Conservation (phyloP, 352 stramenopile genomes). For the Pythium grandisporangium region DNA sequence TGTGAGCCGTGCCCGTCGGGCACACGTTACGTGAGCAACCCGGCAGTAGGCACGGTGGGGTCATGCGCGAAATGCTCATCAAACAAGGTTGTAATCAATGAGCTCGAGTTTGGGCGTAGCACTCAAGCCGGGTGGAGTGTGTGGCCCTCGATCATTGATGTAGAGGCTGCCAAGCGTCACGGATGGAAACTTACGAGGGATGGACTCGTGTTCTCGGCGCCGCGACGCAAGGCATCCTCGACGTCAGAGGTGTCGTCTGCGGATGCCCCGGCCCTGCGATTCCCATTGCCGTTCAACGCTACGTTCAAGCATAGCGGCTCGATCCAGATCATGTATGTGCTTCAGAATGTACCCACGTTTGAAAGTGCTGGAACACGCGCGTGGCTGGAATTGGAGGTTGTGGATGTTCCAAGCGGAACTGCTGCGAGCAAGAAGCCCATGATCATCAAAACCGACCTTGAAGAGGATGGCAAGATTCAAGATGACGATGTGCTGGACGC, state of each 20-base stretch:
- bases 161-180: conserved; percentile 15
- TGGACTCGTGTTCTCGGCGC: conserved; percentile 28
- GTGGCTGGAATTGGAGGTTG: conserved; percentile 65
- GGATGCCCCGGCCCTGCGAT: conserved; percentile 16
- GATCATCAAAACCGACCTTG: no score
- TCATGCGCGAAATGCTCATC: conserved; percentile 17
- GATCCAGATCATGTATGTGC: conserved; percentile 56
- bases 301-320: conserved; percentile 39
- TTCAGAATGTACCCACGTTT: conserved; percentile 58
- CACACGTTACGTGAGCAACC: conserved; percentile 4
- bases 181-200: conserved; percentile 68
- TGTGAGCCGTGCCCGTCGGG: conserved; percentile 22
- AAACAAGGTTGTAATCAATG: conserved; percentile 44
- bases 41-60: no score
- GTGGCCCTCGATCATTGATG: conserved; percentile 54
- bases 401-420: conserved; percentile 10
- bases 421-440: conserved; percentile 3
- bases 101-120: conserved; percentile 32
- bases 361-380: conserved; percentile 38
- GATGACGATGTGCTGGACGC: conserved; percentile 16
- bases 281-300: conserved; percentile 42
- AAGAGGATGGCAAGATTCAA: conserved; percentile 2
- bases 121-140: conserved; percentile 44
- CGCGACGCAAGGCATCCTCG: background rate
- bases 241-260: no score